Base-by-base conservation (phyloP, 768 basidiomycete genomes). In the Leccinum broughii region DNA sequence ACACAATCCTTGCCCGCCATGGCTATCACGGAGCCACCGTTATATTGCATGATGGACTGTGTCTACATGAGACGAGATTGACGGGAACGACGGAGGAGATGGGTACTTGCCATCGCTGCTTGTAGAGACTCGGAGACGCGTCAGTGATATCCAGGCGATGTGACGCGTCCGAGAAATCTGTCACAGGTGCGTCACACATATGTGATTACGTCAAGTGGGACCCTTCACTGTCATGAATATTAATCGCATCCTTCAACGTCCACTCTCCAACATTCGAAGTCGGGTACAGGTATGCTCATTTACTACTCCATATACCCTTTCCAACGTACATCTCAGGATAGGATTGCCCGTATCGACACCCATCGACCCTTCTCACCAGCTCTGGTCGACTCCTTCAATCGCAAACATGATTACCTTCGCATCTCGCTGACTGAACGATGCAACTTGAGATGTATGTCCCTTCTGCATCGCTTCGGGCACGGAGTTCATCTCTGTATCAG, bases 1-100 rank as follows among this genome's bases (percentile, higher is more conserved):
- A 99, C 97, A 75, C 97, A 99, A 67, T 94, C 90, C 78, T 98
- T 98, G 64, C 97, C 97, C 61, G 90, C 90, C 97, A 99, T 99
- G 80, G 97, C 97, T 77, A 99, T 84, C 69, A 96, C 93, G 78
- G 95, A 97, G 78, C 97, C 97, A 80, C 95, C 95, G 82, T 97
- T 98, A 63, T 88, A 81, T 77, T 93, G 84, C 91, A 96, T 90
- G 68, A 90, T 87, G 71, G 92, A 94, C 92, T 94, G 53, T 22
- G 41, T 10, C 8, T 0, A n/a, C 34, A 26, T 70, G 34, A 64
- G 62, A 41, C 37, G 17, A 26, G 26, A 50, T 3, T 50, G 26
- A 53, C 4, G 57, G 46, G 10, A 35, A 41, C 48, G 48, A 44
- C n/a, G 55, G 11, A 17, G 20, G 6, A 32, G 46, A 54, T 14